phyloP scores from a whole-genome alignment of 1,139 yeast genomes.

The Martiniozyma asiatica region DNA sequence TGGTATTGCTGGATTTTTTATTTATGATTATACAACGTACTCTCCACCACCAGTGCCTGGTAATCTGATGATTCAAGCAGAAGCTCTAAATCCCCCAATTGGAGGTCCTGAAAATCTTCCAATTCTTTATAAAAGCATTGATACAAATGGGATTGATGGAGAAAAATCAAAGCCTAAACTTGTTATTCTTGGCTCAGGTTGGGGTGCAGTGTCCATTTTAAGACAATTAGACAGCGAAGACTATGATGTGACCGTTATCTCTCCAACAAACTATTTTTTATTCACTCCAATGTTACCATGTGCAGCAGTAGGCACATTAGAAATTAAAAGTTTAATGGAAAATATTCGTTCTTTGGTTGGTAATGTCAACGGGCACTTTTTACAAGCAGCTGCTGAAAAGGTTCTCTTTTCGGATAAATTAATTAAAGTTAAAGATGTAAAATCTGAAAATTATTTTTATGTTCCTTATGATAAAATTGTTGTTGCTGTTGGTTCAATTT shows the following conservation, averaged over 20 bases:
- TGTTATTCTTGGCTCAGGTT: conserved; percentile 48
- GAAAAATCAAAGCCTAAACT: conserved; percentile 36
- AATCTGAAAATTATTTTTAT: conserved; percentile 35
- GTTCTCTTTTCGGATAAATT: conserved; percentile 39
- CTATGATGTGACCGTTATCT: conserved; percentile 47
- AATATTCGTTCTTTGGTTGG: conserved; percentile 42
- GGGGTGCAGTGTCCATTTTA: conserved; percentile 43
- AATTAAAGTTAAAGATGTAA: conserved; percentile 32
- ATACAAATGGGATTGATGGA: conserved; percentile 35
- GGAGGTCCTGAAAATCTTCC: conserved; percentile 65
- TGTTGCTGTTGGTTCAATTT: conserved; percentile 51
- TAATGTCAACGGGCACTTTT: conserved; percentile 39
- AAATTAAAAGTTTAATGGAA: conserved; percentile 42
- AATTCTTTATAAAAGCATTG: conserved; percentile 38
- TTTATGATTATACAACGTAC: conserved; percentile 53
- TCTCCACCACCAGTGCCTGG: conserved; percentile 17
- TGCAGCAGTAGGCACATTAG: conserved; percentile 50
- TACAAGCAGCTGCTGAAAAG: conserved; percentile 44
- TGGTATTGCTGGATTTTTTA: conserved; percentile 34
- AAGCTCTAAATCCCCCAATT: conserved; percentile 38
- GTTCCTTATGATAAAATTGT: conserved; percentile 55
- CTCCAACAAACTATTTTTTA: conserved; percentile 49
- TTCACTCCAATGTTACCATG: conserved; percentile 50
- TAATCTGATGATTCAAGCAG: conserved; percentile 27
- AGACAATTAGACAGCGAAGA: conserved; percentile 34